These are phyloP conservation scores for Prinsepia uniflora DNA, from an alignment of 306 rosid genomes.

Conservation along the genomic window DNA sequence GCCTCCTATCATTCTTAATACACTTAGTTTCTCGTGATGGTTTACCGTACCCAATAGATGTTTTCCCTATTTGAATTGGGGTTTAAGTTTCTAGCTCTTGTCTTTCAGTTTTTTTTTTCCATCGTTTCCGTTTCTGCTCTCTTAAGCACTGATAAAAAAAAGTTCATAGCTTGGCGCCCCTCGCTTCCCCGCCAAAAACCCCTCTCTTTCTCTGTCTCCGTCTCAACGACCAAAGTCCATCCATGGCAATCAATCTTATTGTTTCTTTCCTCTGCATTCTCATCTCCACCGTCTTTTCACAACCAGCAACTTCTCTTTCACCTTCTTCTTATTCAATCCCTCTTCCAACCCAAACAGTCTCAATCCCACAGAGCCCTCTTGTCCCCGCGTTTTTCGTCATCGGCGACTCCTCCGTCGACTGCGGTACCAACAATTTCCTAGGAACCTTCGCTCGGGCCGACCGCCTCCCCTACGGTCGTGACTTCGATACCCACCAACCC, in stretches of 20 bases:
- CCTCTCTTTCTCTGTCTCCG: not conserved
- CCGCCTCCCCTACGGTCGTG: conserved; percentile 77
- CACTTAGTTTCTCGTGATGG: no score
- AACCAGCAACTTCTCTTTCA: conserved; percentile 17
- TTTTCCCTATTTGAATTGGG: no score
- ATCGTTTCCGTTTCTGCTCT: no score
- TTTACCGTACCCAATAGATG: no score
- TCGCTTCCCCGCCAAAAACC: conserved; percentile 45
- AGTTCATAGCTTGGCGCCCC: not conserved
- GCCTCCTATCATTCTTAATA: no score
- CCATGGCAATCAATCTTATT: conserved; percentile 27
- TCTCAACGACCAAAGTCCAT: conserved; percentile 9
- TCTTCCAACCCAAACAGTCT: not conserved
- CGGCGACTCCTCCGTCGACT: conserved; percentile 86
- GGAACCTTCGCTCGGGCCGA: conserved; percentile 76
- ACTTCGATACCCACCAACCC: conserved; percentile 74
- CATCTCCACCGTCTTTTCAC: no score
- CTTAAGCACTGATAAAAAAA: no score
- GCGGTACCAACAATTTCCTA: conserved; percentile 77
- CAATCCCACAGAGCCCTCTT: conserved; percentile 26
- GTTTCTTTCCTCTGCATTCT: not conserved
- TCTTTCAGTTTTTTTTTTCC: no score
- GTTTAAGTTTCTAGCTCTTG: no score
- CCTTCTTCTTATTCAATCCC: conserved; percentile 27
- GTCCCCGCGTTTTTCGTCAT: conserved; percentile 71